Evolutionary conservation across 2,329 filamentous ascomycete genomes (phyloP), one percentile per base, ranked within the genome.

Genomic region (Neospermospora avenae): DNA sequence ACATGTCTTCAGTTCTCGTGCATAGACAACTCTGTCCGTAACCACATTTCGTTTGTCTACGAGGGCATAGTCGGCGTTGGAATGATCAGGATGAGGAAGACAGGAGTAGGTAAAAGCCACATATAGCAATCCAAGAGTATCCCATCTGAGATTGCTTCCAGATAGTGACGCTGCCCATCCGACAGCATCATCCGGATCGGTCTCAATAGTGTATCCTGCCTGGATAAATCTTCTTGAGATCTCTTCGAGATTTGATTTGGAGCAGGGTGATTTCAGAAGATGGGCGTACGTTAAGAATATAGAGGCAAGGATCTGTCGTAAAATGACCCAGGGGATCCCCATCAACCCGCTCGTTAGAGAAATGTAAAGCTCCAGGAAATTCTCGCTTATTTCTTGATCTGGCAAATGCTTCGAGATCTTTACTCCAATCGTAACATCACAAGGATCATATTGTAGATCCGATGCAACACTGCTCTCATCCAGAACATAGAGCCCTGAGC

Each of bases 121-220:
- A 45, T 60, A 63, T 4, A 67, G 7, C n/a, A 65, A 41, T 5
- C 65, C 65, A 3, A 67, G 14, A 25, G 54, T 55, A 13, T 67
- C 65, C 63, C 65, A 67, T 45, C 63, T 60, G 2, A 57, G 24
- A 22, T 67, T 65, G 8, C 18, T 7, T 3, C 61, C 65, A n/a
- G 56, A 58, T 20, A 67, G 57, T 7, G 56, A 55, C 22, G 37
- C 54, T 10, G 53, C 42, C 65, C 65, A 67, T n/a, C 58, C 58
- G 1, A 31, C 34, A 7, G 58, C 22, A 44, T 54, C 49, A 3
- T 62, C 61, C n/a, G 48, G 18, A n/a, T 59, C 41, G 1, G 31
- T 37, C 2, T 59, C 24, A 2, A 22, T 22, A 24, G 20, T 28
- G 16, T 44, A 37, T 11, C 59, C 61, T 20, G 57, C 60, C 8